Conservation (phyloP, 2,329 filamentous ascomycete genomes). For the Bipolaris zeicola region DNA sequence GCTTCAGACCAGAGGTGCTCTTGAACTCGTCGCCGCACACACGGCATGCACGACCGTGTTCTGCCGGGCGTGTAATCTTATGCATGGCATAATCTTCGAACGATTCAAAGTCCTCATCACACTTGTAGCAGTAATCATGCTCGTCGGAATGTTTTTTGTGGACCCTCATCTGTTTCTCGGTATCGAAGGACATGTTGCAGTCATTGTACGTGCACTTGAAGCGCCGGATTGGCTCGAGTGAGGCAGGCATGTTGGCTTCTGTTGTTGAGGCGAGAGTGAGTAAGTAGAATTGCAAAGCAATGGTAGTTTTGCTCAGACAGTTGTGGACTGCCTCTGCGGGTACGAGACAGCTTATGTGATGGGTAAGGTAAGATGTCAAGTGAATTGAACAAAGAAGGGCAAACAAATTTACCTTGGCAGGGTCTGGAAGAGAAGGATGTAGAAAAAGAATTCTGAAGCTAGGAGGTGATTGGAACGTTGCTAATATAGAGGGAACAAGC, state of each 20-base stretch:
- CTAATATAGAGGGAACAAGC: neutral
- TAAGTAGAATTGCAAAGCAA: neutral
- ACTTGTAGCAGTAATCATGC: conserved; percentile 55
- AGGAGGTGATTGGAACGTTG: neutral
- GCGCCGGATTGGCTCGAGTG: conserved; percentile 27
- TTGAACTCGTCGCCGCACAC: conserved; percentile 63
- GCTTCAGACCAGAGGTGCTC: conserved; percentile 56
- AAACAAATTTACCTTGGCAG: neutral
- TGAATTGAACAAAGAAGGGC: neutral
- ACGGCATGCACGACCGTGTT: conserved; percentile 60
- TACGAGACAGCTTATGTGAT: neutral
- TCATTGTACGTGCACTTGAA: conserved; percentile 53
- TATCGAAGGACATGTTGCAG: conserved; percentile 56
- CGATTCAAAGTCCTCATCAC: conserved; percentile 53
- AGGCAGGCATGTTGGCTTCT: conserved; percentile 29
- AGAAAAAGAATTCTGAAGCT: neutral
- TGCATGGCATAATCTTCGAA: conserved; percentile 56
- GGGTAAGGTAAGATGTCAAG: neutral
- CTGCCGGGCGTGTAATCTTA: conserved; percentile 47
- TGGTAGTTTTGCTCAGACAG: neutral
- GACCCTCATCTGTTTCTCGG: conserved; percentile 52
- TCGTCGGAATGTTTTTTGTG: conserved; percentile 57
- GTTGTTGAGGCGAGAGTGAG: neutral
- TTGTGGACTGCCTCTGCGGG: neutral
- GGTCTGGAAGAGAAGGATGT: neutral